Conservation (phyloP, 1,284 basidiomycete species). For the Papiliotrema terrestris region DNA sequence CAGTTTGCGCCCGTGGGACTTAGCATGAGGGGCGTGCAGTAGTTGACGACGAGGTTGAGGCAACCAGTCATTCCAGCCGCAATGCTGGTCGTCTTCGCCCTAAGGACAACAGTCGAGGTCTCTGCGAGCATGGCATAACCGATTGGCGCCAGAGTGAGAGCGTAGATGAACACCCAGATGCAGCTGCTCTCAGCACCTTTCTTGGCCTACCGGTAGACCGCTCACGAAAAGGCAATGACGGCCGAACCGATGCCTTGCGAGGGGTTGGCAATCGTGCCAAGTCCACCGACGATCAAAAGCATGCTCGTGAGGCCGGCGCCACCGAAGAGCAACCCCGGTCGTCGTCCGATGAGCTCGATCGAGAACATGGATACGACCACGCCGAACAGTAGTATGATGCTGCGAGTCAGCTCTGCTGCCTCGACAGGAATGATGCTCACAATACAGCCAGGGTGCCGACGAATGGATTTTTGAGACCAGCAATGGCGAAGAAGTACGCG, state of each 20-base stretch:
- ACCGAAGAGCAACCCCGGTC: conserved; percentile 8
- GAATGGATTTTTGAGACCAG: conserved; percentile 14
- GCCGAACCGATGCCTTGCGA: neutral
- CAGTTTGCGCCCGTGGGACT: conserved; percentile 8
- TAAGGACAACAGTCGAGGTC: conserved; percentile 4
- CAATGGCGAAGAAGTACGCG: conserved; percentile 15
- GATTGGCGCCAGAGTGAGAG: conserved; percentile 1
- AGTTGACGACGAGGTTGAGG: conserved; percentile 17
- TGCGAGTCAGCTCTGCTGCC: neutral
- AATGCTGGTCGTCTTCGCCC: conserved; percentile 4
- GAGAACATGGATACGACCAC: conserved; percentile 9
- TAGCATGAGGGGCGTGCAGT: conserved; percentile 24
- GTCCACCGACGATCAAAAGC: conserved; percentile 13
- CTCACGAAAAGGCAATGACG: conserved; percentile 3
- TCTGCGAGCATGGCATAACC: conserved; percentile 6
- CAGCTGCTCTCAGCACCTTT: conserved; percentile 1
- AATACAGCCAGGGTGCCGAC: conserved; percentile 7
- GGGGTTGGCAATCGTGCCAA: conserved; percentile 7
- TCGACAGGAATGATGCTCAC: neutral
- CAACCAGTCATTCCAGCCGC: conserved; percentile 7
- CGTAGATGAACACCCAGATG: conserved; percentile 16
- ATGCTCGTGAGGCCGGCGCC: conserved; percentile 2
- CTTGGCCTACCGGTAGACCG: neutral
- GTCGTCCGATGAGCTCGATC: conserved; percentile 16
- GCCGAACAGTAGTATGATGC: conserved; percentile 1